Evolutionary conservation across 2,329 filamentous ascomycete genomes (phyloP).

Genomic region (Akanthomyces dipterigenus): DNA sequence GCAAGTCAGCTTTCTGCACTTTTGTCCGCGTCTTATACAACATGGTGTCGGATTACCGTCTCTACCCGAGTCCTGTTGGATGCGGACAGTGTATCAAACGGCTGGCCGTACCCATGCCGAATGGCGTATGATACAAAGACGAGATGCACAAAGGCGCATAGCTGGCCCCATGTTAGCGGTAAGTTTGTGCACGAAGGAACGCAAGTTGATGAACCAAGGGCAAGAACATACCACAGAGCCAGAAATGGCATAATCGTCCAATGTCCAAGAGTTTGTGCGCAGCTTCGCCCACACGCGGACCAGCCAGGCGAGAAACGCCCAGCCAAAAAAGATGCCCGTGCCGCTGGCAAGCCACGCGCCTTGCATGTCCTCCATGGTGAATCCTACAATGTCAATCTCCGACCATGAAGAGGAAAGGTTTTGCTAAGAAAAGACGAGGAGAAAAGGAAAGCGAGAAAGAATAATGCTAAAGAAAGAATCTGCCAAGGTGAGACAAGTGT

Average conservation of each 20-base stretch:
- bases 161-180: not conserved
- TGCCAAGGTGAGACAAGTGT: no score
- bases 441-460: no score
- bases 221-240: conserved; percentile 10
- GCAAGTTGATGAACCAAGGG: not conserved
- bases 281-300: conserved; percentile 14
- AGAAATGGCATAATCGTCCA: conserved; percentile 13
- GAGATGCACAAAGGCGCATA: not conserved
- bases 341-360: conserved; percentile 13
- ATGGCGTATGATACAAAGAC: not conserved
- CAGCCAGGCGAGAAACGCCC: conserved; percentile 12
- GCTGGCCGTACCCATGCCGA: not conserved
- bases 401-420: no score
- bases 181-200: not conserved
- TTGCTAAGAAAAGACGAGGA: no score
- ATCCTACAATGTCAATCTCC: no score
- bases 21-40: no score
- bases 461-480: no score
- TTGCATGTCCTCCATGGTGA: conserved; percentile 5
- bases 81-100: not conserved
- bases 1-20: not conserved
- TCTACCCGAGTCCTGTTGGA: not conserved
- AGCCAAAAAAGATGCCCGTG: conserved; percentile 14
- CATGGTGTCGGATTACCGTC: not conserved
- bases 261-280: conserved; percentile 10